A percentile compares a stretch with the other conserved stretches of the same genome.
phyloP scores from a whole-genome alignment of 306 rosid species.

The Echinosophora koreensis region DNA sequence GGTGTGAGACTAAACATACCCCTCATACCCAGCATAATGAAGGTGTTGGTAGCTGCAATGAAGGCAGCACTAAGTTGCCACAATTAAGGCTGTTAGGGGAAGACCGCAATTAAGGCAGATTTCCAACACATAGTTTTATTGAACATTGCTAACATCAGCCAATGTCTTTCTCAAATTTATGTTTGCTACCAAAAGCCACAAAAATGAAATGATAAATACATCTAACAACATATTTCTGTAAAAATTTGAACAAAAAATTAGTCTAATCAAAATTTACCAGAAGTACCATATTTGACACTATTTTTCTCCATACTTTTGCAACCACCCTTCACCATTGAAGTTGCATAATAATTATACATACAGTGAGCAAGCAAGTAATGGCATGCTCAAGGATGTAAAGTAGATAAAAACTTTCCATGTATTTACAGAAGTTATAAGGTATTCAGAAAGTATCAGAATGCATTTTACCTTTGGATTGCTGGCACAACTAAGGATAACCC shows the following conservation, averaged over 20 bases:
- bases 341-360: constrained; percentile 38
- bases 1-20: too few species aligned
- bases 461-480: constrained; percentile 61
- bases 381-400: constrained; percentile 27
- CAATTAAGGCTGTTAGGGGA: too few species aligned
- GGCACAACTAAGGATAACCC: constrained; percentile 38
- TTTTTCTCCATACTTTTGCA: constrained; percentile 56
- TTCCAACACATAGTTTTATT: constrained; percentile 55
- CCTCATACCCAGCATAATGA: too few species aligned
- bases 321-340: constrained; percentile 58
- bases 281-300: constrained; percentile 50
- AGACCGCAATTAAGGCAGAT: too few species aligned
- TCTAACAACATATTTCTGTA: background rate
- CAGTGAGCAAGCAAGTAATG: constrained; percentile 13
- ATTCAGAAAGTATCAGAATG: constrained; percentile 32
- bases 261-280: constrained; percentile 58
- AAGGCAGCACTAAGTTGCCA: too few species aligned
- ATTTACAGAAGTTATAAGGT: constrained; percentile 8
- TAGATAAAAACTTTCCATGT: constrained; percentile 1
- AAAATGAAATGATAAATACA: constrained; percentile 10
- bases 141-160: constrained; percentile 80
- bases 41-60: too few species aligned
- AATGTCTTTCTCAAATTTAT: constrained; percentile 66
- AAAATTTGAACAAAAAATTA: constrained; percentile 5
- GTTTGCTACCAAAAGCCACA: constrained; percentile 53